phyloP scores from a whole-genome alignment of 2,329 filamentous ascomycete genomes.

The Decorospora gaudefroyi region DNA sequence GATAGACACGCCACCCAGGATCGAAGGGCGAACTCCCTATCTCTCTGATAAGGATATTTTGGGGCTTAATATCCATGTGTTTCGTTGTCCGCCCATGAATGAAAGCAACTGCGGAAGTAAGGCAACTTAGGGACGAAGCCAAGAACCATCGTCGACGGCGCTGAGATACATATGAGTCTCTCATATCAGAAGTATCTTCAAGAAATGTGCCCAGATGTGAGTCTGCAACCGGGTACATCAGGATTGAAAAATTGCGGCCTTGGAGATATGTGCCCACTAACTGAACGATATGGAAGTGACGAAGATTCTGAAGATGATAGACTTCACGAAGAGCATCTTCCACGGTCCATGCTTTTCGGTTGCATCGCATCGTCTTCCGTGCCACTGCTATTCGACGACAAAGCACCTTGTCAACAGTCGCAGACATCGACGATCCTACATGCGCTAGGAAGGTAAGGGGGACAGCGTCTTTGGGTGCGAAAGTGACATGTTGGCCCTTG shows the following conservation, averaged over 20 bases:
- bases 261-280: conserved; percentile 25
- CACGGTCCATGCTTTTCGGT: not conserved
- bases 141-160: not conserved
- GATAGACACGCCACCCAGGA: conserved; percentile 14
- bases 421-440: conserved; percentile 13
- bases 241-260: conserved; percentile 16
- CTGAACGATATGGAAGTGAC: conserved; percentile 24
- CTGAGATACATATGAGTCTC: not conserved
- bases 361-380: conserved; percentile 26
- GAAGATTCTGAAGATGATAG: conserved; percentile 20
- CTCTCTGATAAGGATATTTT: conserved; percentile 24
- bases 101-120: not conserved
- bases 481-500: conserved; percentile 28
- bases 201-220: conserved; percentile 18
- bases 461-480: conserved; percentile 8
- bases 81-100: conserved; percentile 17
- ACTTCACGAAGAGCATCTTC: conserved; percentile 21
- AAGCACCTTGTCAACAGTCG: conserved; percentile 20
- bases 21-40: not conserved
- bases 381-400: conserved; percentile 25
- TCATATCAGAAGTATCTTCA: conserved; percentile 10
- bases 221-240: conserved; percentile 28
- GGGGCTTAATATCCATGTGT: conserved; percentile 33
- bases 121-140: not conserved
- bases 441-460: conserved; percentile 10